Evolutionary conservation across 2,329 filamentous ascomycete genomes (phyloP).

Genomic region (Colletotrichum higginsianum): DNA sequence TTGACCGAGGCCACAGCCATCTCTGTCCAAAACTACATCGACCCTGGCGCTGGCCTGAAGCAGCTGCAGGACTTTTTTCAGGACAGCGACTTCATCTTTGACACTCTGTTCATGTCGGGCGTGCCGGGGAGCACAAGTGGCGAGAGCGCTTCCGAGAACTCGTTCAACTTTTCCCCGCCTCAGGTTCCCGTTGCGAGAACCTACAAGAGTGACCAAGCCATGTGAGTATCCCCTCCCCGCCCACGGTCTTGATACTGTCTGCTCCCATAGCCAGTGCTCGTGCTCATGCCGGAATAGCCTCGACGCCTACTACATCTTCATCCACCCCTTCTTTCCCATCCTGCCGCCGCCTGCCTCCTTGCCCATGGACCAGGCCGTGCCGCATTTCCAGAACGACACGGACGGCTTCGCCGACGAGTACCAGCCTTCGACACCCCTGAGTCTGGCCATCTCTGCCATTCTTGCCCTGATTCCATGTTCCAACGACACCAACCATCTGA

Average conservation of each 20-base stretch:
- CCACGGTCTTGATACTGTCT: too few species aligned
- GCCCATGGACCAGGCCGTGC: slow-evolving; percentile 52
- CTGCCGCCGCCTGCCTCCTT: slow-evolving; percentile 58
- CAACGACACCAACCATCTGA: slow-evolving; percentile 53
- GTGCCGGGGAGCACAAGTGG: slow-evolving; percentile 42
- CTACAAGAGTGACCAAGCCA: slow-evolving; percentile 57
- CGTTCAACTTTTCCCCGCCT: slow-evolving; percentile 28
- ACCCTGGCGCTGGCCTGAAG: slow-evolving; percentile 64
- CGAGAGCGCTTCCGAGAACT: slow-evolving; percentile 42
- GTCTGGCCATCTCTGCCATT: slow-evolving; percentile 64
- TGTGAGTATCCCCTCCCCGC: slow-evolving; percentile 51
- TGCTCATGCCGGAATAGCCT: slow-evolving; percentile 46
- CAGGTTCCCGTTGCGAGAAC: slow-evolving; percentile 56
- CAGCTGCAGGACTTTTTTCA: slow-evolving; percentile 61
- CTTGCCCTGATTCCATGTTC: slow-evolving; percentile 63
- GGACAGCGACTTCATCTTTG: slow-evolving; percentile 65
- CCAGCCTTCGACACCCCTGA: slow-evolving; percentile 60
- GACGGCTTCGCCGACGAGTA: slow-evolving; percentile 52
- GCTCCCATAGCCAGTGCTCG: not conserved
- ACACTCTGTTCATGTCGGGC: slow-evolving; percentile 56
- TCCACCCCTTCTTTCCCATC: slow-evolving; percentile 66
- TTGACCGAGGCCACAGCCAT: slow-evolving; percentile 48
- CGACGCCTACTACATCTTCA: slow-evolving; percentile 67
- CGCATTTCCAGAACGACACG: slow-evolving; percentile 54
- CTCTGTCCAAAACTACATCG: slow-evolving; percentile 58